Percentiles rank a stretch among this genome's conserved stretches.
Evolutionary conservation across 768 basidiomycete species (phyloP).

Genomic region (Gloeopeniophorella convolvens): DNA sequence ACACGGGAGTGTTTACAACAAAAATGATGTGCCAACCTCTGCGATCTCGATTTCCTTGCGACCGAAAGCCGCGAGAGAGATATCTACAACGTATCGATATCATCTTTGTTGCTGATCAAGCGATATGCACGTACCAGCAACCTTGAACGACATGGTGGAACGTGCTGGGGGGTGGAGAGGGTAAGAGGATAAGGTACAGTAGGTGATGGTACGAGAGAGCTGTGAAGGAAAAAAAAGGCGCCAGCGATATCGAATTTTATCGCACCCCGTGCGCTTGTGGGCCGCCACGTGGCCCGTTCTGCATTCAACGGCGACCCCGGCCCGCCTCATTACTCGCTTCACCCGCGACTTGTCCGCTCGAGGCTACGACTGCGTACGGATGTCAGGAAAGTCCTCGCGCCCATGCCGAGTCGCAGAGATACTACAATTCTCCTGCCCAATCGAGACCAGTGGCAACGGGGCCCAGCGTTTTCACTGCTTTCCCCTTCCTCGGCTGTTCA

Average conservation of each 20-base stretch:
- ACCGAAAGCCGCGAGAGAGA: slow-evolving; percentile 98
- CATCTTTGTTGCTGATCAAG: background rate
- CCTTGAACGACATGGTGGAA: slow-evolving; percentile 75
- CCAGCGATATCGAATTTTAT: too few relatives aligned
- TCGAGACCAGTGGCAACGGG: slow-evolving; percentile 27
- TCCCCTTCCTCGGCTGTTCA: slow-evolving; percentile 70
- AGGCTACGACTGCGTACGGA: background rate
- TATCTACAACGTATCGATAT: slow-evolving; percentile 41
- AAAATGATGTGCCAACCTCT: slow-evolving; percentile 54
- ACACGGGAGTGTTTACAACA: slow-evolving; percentile 19
- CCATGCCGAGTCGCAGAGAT: slow-evolving; percentile 64
- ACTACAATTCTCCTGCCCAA: slow-evolving; percentile 60
- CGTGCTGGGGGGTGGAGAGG: slow-evolving; percentile 20
- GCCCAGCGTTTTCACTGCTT: slow-evolving; percentile 47
- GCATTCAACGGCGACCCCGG: too few relatives aligned
- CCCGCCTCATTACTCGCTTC: too few relatives aligned
- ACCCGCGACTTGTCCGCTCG: too few relatives aligned
- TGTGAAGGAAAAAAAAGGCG: slow-evolving; percentile 8
- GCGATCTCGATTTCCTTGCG: slow-evolving; percentile 99
- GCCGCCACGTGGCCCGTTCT: too few relatives aligned
- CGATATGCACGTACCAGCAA: slow-evolving; percentile 54
- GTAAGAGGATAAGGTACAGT: slow-evolving; percentile 24
- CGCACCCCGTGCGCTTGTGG: too few relatives aligned
- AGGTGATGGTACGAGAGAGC: slow-evolving; percentile 14
- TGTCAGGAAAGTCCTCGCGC: slow-evolving; percentile 1